Evolutionary conservation across 1,284 basidiomycete genomes (phyloP), one percentile per base, ranked within the genome.

Genomic region (Ganoderma lucidum): DNA sequence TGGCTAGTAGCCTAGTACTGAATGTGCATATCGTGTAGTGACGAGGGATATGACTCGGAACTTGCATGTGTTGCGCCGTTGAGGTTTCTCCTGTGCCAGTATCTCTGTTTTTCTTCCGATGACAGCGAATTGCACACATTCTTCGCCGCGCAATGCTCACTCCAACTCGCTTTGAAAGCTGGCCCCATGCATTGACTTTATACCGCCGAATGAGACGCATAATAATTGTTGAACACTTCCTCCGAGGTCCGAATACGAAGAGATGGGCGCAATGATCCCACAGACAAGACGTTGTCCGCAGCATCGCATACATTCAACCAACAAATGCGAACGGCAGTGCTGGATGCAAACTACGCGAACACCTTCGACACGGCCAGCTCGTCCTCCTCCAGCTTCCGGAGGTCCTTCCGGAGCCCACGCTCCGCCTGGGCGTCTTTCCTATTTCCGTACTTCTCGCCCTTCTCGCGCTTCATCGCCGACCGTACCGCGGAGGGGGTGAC

Each of bases 321-420:
- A 28, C 23, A 28, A 51, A 23, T 15, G 37, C 37, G 23, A 23
- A 15, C 39, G 23, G 23, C 23, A 23, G 23, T 44, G 23, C 23
- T 30, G 60, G n/a, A 42, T 42, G 37, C 44, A 48, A 23, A 37
- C 67, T 82, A 98, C 71, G 92, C 89, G 81, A 99, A 99, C 42
- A 99, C 94, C 81, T 96, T 96, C 60, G 91, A 86, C 67, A 96
- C 91, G 45, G 92, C 93, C 76, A 99, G 82, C 72, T 91, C 91
- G 81, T 96, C 92, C 81, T 97, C 96, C 62, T 86, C 87, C 69
- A 88, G 83, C 78, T 85, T 87, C 71, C 92, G 87, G 71, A 84
- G 81, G 71, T 91, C 90, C 78, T 90, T 91, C 79, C 97, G 88
- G 71, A 83, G 84, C 64, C 84, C 82, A 67, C 87, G 84, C 71